A percentile compares a stretch with the other conserved stretches of the same genome.
Conservation (phyloP, 1,284 basidiomycete species). For the Athelia psychrophila region DNA sequence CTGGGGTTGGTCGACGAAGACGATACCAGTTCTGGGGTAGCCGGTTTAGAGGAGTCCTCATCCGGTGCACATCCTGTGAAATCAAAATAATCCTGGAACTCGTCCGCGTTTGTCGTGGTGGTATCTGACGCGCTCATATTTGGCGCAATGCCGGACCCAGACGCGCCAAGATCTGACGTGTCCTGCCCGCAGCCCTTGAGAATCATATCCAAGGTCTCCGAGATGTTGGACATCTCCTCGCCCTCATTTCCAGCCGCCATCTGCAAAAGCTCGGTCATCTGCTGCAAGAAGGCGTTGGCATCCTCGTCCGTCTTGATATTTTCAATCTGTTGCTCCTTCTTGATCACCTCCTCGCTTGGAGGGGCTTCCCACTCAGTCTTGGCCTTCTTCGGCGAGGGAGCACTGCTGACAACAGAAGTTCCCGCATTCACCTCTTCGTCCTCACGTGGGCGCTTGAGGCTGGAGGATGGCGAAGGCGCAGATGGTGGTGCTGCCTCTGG, state of each 20-base stretch:
- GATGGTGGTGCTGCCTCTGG: conserved; percentile 28
- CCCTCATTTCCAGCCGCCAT: conserved; percentile 42
- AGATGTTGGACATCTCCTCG: conserved; percentile 49
- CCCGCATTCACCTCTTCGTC: conserved; percentile 39
- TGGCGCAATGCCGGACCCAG: conserved; percentile 33
- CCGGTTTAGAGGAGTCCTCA: conserved; percentile 65
- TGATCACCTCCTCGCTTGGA: conserved; percentile 47
- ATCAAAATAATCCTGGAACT: conserved; percentile 64
- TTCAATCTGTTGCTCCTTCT: conserved; percentile 53
- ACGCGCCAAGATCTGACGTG: conserved; percentile 26
- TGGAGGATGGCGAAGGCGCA: conserved; percentile 24
- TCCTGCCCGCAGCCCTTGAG: conserved; percentile 50
- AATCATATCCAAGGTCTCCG: conserved; percentile 58
- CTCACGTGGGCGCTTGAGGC: conserved; percentile 57
- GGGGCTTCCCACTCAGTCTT: conserved; percentile 70
- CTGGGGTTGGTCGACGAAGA: conserved; percentile 73
- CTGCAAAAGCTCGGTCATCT: conserved; percentile 60
- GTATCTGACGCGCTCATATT: conserved; percentile 26
- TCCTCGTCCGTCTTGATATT: conserved; percentile 67
- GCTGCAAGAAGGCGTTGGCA: conserved; percentile 55
- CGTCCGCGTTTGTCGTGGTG: conserved; percentile 37
- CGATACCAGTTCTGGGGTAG: conserved; percentile 67
- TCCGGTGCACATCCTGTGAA: conserved; percentile 54
- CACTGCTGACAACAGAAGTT: conserved; percentile 37
- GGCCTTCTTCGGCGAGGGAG: conserved; percentile 65